Percentiles rank a stretch among this genome's conserved stretches.
phyloP scores from a whole-genome alignment of 1,284 basidiomycete species.

The Melampsora americana region DNA sequence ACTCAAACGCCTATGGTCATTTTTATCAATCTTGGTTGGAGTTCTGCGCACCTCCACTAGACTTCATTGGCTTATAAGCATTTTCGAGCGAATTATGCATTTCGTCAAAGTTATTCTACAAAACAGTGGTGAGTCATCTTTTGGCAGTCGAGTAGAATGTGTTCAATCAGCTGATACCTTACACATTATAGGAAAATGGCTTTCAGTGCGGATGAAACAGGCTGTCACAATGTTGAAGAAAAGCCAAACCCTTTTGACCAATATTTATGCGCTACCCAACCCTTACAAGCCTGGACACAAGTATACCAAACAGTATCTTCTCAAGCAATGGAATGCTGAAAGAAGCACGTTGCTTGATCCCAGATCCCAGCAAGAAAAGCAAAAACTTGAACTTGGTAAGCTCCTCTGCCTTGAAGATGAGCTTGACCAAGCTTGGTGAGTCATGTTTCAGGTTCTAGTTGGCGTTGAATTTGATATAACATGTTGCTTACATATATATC shows the following conservation, averaged over 20 bases:
- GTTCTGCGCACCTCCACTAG: background rate
- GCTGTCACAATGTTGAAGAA: background rate
- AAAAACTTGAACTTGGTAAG: constrained; percentile 5
- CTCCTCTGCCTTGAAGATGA: background rate
- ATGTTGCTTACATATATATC: background rate
- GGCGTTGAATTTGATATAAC: background rate
- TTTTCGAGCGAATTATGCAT: background rate
- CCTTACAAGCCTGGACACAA: background rate
- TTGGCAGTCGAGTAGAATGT: background rate
- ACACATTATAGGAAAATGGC: background rate
- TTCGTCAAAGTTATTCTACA: background rate
- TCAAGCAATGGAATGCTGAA: constrained; percentile 1
- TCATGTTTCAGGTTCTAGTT: background rate
- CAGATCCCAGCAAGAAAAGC: background rate
- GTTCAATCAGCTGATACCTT: background rate
- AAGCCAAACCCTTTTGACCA: background rate
- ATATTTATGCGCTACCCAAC: background rate
- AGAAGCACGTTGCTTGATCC: background rate
- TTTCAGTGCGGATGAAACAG: background rate
- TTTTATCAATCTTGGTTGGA: constrained; percentile 7
- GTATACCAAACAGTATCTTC: constrained; percentile 6
- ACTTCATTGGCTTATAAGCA: background rate
- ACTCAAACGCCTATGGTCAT: constrained; percentile 38
- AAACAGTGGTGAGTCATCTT: background rate
- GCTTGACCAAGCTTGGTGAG: background rate